Evolutionary conservation across 768 basidiomycete genomes (phyloP), one percentile per base, ranked within the genome.

Genomic region (Ramaria sp.): DNA sequence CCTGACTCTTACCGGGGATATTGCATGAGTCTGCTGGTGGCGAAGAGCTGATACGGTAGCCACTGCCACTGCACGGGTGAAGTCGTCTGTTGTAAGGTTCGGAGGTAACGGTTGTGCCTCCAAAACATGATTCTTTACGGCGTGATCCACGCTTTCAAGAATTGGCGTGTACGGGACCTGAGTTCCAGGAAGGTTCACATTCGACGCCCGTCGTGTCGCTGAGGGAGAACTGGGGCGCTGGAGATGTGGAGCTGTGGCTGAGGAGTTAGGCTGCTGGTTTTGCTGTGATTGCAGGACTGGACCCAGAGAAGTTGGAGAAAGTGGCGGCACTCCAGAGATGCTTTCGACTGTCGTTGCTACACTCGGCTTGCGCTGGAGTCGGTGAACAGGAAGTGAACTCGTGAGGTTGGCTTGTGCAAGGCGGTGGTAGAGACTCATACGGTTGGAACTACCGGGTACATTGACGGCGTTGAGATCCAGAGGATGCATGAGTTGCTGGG

Each of bases 61-160:
- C 13, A 90, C 91, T 11, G 94, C 91, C 9, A 97, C 91, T 11
- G 92, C 94, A 6, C 91, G 78, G 10, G 92, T 91, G 63, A 96
- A 91, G 61, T 95, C 93, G 59, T 97, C 92, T 10, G 83, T 78
- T 0, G 84, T 85, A 72, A 94, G 72, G 30, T 75, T 78, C 56
- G 79, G 74, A 2, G 89, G 84, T 10, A 90, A 71, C 34, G 77
- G 76, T 61, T 77, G 71, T 33, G 72, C 71, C 52, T 72, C 69
- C 51, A 85, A 59, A 24, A 70, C 67, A 4, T 76, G 71, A 56
- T 79, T 79, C 67, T 87, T 88, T 54, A 89, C 81, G 1, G 86
- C 85, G 52, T 84, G 77, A 63, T 88, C 82, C 13, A 92, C 87
- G 60, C 81, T 86, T 65, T 91, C 88, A 39, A 90, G 65, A 51